phyloP scores from a whole-genome alignment of 305 asterid species.

The Fraxinus albicans region DNA sequence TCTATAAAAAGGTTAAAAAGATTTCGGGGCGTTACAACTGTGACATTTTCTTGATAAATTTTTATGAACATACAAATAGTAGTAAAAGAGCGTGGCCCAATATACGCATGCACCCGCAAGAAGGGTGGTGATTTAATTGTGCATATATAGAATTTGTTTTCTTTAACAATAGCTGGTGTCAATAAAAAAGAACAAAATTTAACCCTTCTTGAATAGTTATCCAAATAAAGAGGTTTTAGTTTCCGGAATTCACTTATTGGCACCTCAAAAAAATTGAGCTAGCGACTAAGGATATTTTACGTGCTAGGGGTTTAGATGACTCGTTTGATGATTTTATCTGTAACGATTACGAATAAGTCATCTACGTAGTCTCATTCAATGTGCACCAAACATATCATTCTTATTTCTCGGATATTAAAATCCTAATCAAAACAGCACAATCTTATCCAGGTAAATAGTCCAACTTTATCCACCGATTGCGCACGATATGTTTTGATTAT shows the following conservation, averaged over 20 bases:
- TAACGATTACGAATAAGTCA: too few species aligned
- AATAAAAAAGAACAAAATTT: too few species aligned
- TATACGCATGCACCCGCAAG: not conserved
- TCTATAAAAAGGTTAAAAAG: too few species aligned
- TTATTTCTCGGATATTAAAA: too few species aligned
- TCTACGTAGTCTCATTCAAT: not conserved
- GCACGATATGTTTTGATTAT: not conserved
- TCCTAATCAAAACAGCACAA: not conserved
- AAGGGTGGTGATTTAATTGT: not conserved
- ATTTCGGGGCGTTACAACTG: too few species aligned
- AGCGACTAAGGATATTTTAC: too few species aligned
- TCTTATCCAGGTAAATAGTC: not conserved
- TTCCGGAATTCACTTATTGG: not conserved
- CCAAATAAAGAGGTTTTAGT: not conserved
- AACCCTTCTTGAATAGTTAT: too few species aligned
- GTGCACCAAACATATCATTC: too few species aligned
- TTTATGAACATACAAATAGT: not conserved
- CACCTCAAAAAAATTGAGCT: too few species aligned
- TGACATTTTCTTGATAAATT: not conserved
- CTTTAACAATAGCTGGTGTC: not conserved
- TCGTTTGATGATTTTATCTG: too few species aligned
- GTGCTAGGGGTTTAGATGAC: not conserved
- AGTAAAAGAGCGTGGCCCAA: too few species aligned
- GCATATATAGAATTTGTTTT: too few species aligned
- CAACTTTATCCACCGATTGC: not conserved